Base-by-base conservation (phyloP, 139 green algal species). In the Penium margaritaceum region DNA sequence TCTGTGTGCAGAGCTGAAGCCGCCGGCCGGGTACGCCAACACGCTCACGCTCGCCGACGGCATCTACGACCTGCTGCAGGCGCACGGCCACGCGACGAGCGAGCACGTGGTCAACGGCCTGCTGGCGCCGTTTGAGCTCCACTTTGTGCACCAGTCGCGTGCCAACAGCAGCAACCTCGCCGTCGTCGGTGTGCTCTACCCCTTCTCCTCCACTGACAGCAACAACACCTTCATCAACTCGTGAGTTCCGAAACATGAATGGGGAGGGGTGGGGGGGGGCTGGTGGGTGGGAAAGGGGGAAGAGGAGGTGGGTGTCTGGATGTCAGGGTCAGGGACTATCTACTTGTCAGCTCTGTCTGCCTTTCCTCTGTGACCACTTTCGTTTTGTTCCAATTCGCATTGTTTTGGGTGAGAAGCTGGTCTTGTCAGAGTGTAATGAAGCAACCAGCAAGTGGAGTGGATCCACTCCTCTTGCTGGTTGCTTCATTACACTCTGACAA, bases 31-130 rank as follows among this genome's bases (percentile, higher is more conserved):
- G 51, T n/a, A 60, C 24, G 29, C 51, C 24, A n/a, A 75, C 30
- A 34, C 66, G 74, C 54, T 54, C 14, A 6, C 54, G 62, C 5
- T 46, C 14, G 2, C 46, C 66, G n/a, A 37, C 58, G 29, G 30
- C 27, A 30, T n/a, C 1, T 65, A 62, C 34, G 7, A 34, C 53
- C 68, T 76, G 54, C 51, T 76, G 38, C 68, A 76, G 53, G 46
- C 57, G 27, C 68, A 76, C 68, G 63, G 44, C 29, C 68, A 76
- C 53, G 68, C 68, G 14, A 41, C 35, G 19, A 70, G 53, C 29
- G 68, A 76, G 60, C 68, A 76, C 68, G 29, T 51, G 0, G 27
- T 76, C 19, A 44, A 54, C 34, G 68, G 68, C 35, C 46, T 55
- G 1, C 35, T 64, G 17, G 38, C 30, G 39, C 34, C 68, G 29